Evolutionary conservation across 371 early-diverging fungal genomes (phyloP).

Genomic region (Apophysomyces elegans): DNA sequence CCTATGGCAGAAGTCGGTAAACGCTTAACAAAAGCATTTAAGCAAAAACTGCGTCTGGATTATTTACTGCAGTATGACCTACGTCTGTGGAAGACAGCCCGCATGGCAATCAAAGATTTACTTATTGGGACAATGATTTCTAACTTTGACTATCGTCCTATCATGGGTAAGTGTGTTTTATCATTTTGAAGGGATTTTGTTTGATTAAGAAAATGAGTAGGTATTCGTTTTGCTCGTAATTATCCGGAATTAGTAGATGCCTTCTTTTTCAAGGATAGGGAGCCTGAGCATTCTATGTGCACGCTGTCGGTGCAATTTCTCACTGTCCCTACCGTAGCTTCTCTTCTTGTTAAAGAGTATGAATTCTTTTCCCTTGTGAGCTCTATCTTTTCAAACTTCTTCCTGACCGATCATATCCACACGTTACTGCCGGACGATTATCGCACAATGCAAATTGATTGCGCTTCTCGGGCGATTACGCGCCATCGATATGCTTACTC

Average conservation of each 20-base stretch:
- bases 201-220: constrained; percentile 8
- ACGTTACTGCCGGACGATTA: constrained; percentile 39
- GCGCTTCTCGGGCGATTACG: constrained; percentile 73
- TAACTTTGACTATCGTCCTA: constrained; percentile 77
- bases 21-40: constrained; percentile 40
- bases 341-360: constrained; percentile 78
- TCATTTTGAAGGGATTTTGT: background rate
- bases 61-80: constrained; percentile 83
- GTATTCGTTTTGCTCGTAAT: constrained; percentile 76
- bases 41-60: constrained; percentile 71
- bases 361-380: constrained; percentile 74
- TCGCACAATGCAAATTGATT: constrained; percentile 65
- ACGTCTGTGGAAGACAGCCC: constrained; percentile 88
- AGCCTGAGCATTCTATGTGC: constrained; percentile 85
- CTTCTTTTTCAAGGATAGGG: constrained; percentile 86
- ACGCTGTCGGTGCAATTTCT: constrained; percentile 92
- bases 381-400: constrained; percentile 69
- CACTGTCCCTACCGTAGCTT: constrained; percentile 91
- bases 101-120: constrained; percentile 79
- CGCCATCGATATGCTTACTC: constrained; percentile 85
- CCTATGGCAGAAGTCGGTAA: constrained; percentile 17
- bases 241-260: constrained; percentile 78
- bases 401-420: constrained; percentile 62
- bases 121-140: constrained; percentile 85
- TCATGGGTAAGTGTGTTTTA: constrained; percentile 56